Evolutionary conservation across 352 stramenopile species (phyloP).

Genomic region (Phytophthora pini): DNA sequence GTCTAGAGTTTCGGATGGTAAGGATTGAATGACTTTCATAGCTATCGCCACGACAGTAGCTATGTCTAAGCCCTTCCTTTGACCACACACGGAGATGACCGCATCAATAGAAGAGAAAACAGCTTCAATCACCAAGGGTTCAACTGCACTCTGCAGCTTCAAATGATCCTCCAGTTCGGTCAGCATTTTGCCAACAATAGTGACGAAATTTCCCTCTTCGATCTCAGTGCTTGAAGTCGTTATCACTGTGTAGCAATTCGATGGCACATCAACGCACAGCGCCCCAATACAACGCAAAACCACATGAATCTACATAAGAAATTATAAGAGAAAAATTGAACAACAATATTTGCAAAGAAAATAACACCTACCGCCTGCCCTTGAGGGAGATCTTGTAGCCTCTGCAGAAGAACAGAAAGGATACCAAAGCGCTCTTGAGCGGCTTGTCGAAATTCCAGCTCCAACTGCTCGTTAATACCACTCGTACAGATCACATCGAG

Average conservation of each 20-base stretch:
- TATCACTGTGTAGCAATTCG: constrained; percentile 5
- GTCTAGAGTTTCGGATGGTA: background rate
- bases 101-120: constrained; percentile 13
- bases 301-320: background rate
- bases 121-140: constrained; percentile 8
- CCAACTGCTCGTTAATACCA: constrained; percentile 3
- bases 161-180: constrained; percentile 1
- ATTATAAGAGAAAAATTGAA: background rate
- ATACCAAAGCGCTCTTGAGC: constrained; percentile 20
- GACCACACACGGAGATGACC: background rate
- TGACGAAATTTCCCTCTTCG: background rate
- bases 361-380: constrained; percentile 6
- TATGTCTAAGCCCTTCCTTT: background rate
- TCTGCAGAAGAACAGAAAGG: constrained; percentile 13
- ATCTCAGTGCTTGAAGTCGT: background rate
- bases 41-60: background rate
- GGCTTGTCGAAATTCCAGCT: constrained; percentile 7
- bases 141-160: background rate
- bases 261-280: constrained; percentile 9
- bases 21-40: constrained; percentile 3
- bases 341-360: background rate
- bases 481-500: constrained; percentile 19
- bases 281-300: constrained; percentile 15
- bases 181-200: background rate
- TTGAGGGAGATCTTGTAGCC: background rate